Evolutionary conservation across 306 rosid species (phyloP).

Genomic region (Vigna nakashimae): DNA sequence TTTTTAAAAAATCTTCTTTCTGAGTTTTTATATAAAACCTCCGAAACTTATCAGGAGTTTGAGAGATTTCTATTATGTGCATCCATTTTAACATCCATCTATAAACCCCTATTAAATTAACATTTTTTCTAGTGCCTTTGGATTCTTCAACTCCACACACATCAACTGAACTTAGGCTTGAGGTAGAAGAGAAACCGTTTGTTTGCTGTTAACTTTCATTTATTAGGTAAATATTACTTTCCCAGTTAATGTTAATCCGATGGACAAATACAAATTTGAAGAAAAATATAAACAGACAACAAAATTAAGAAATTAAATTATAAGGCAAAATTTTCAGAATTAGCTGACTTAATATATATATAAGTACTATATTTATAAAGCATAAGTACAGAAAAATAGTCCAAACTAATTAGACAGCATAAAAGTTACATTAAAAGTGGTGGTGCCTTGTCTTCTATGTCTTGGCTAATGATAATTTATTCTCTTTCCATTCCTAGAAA

Average conservation of each 20-base stretch:
- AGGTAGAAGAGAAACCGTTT: neutral
- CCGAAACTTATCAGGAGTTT: too few relatives aligned
- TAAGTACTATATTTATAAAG: constrained; percentile 29
- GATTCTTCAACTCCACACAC: neutral
- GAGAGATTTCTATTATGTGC: too few relatives aligned
- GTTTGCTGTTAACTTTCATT: neutral
- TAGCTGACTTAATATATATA: constrained; percentile 20
- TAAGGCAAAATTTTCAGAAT: neutral
- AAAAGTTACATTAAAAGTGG: neutral
- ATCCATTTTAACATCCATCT: too few relatives aligned
- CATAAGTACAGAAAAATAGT: constrained; percentile 5
- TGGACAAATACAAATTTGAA: neutral
- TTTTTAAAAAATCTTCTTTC: too few relatives aligned
- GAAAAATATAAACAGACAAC: neutral
- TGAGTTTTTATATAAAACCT: too few relatives aligned
- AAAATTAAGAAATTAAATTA: neutral
- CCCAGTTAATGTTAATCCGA: neutral
- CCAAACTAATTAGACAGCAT: neutral
- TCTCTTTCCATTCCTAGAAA: constrained; percentile 41
- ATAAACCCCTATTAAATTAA: too few relatives aligned
- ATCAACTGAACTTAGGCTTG: neutral
- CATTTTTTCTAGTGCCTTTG: neutral
- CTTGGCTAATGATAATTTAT: neutral
- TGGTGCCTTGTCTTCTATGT: constrained; percentile 6
- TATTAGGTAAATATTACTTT: neutral